Percentiles rank a stretch among this genome's conserved stretches.
phyloP scores from a whole-genome alignment of 441 rosid genomes.

The Kokia cookei region DNA sequence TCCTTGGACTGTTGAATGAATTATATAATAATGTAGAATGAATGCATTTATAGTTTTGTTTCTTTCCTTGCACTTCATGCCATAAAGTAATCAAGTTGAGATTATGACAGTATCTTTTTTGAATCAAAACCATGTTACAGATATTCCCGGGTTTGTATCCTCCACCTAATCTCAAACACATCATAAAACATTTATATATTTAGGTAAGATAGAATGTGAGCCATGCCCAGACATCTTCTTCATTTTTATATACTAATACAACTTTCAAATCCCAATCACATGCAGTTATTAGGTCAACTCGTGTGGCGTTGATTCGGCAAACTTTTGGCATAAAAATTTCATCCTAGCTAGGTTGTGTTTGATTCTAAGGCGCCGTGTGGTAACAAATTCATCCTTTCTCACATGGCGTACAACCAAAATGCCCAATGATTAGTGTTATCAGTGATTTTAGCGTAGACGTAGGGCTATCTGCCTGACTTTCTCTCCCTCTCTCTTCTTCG shows the following conservation, averaged over 20 bases:
- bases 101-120: constrained; percentile 15
- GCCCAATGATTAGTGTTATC: constrained; percentile 1
- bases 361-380: not conserved
- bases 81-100: constrained; percentile 25
- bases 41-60: not conserved
- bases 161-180: constrained; percentile 18
- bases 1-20: not conserved
- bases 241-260: constrained; percentile 6
- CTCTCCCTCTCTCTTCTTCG: not conserved
- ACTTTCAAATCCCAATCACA: not conserved
- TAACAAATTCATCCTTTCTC: not conserved
- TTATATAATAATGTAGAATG: not conserved
- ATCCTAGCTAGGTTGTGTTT: not conserved
- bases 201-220: constrained; percentile 11
- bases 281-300: constrained; percentile 27
- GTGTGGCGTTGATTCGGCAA: constrained; percentile 8
- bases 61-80: constrained; percentile 32
- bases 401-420: not conserved
- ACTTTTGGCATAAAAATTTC: not conserved
- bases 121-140: constrained; percentile 4
- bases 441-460: not conserved
- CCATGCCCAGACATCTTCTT: constrained; percentile 31
- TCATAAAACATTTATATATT: constrained; percentile 7
- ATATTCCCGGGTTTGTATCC: constrained; percentile 4
- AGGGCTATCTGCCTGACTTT: not conserved